Percentiles rank a stretch among this genome's conserved stretches.
Evolutionary conservation across 148 eudicot genomes (phyloP).

Genomic region (Silene latifolia): DNA sequence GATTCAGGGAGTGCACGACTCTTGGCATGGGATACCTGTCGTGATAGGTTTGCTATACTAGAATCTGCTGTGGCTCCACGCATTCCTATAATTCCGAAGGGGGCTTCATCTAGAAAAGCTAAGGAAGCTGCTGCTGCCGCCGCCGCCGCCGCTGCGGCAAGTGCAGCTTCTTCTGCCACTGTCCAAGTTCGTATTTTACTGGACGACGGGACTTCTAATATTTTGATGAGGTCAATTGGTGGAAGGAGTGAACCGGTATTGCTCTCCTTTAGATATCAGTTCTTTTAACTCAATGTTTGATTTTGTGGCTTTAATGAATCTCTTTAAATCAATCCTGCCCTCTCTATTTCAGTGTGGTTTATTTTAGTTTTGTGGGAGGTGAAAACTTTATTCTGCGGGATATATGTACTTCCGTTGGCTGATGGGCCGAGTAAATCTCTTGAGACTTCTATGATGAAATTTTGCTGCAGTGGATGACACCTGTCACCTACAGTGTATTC

Average conservation of each 20-base stretch:
- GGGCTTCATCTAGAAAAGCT: constrained; percentile 88
- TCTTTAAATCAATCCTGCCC: background rate
- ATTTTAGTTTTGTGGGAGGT: background rate
- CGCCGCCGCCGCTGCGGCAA: constrained; percentile 90
- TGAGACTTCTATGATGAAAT: no score
- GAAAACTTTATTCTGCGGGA: background rate
- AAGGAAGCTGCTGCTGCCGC: constrained; percentile 99
- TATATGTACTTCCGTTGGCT: no score
- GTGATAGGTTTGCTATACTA: constrained; percentile 86
- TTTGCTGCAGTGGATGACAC: no score
- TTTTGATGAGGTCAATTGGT: constrained; percentile 86
- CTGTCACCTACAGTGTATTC: no score
- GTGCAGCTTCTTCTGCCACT: constrained; percentile 78
- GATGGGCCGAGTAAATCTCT: no score
- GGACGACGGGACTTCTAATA: constrained; percentile 96
- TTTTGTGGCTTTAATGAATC: background rate
- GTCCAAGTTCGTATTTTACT: constrained; percentile 95
- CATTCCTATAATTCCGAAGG: constrained; percentile 74
- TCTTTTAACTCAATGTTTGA: background rate
- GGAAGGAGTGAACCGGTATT: constrained; percentile 79
- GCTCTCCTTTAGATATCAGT: constrained; percentile 7
- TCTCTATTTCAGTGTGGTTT: background rate
- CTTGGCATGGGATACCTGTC: constrained; percentile 96
- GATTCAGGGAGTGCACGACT: constrained; percentile 97
- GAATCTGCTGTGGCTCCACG: constrained; percentile 79